Conservation (phyloP, 2,329 filamentous ascomycete genomes). For the Aspergillus sp. region DNA sequence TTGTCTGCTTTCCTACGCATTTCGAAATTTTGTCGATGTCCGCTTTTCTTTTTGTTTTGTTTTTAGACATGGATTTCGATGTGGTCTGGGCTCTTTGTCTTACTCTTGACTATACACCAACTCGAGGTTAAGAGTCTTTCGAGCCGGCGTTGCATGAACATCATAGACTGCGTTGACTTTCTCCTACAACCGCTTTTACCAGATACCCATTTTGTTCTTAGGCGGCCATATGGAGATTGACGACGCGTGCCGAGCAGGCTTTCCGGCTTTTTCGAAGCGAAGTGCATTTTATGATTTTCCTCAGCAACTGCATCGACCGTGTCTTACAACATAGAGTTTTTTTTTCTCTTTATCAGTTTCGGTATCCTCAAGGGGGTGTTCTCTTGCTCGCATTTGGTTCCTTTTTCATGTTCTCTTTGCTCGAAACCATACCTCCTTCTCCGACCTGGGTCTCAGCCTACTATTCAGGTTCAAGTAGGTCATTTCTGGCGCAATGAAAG, state of each 20-base stretch:
- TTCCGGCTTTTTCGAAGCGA: conserved; percentile 38
- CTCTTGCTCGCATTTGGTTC: conserved; percentile 16
- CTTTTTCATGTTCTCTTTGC: conserved; percentile 24
- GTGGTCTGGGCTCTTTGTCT: conserved; percentile 34
- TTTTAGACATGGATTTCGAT: conserved; percentile 41
- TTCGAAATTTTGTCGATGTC: conserved; percentile 24
- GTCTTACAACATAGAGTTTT: conserved; percentile 39
- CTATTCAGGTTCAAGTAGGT: conserved; percentile 12
- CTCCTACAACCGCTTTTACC: conserved; percentile 45
- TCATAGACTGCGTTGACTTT: conserved; percentile 55
- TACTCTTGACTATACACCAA: conserved; percentile 27
- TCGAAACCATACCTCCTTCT: conserved; percentile 28
- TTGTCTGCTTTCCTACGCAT: conserved; percentile 26
- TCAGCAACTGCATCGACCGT: conserved; percentile 41
- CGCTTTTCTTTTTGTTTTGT: conserved; percentile 30
- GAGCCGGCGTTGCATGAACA: conserved; percentile 46
- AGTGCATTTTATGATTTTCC: conserved; percentile 41
- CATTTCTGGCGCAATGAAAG: conserved; percentile 10
- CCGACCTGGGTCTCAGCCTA: conserved; percentile 22
- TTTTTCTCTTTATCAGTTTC: conserved; percentile 34
- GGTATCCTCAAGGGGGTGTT: conserved; percentile 41
- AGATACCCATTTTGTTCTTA: conserved; percentile 50
- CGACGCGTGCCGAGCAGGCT: conserved; percentile 40
- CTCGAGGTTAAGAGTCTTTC: conserved; percentile 29
- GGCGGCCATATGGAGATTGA: conserved; percentile 40